Base-by-base conservation (phyloP, 192 early-diverging fungal genomes). In the Entomortierella beljakovae region DNA sequence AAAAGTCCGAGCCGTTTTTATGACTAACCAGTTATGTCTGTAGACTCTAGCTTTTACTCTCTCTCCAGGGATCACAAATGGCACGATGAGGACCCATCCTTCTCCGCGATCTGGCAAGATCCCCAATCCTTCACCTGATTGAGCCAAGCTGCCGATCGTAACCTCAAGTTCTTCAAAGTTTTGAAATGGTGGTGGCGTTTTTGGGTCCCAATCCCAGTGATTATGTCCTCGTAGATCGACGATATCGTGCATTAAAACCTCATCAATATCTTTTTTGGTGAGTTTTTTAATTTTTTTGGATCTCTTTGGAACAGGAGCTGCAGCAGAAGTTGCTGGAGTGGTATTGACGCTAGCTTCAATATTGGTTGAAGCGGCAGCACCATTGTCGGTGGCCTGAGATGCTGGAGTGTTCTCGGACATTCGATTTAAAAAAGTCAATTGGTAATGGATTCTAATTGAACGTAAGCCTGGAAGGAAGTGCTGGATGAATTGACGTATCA, bases 381-480 rank as follows among this genome's bases (percentile, higher is more conserved):
- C 35, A 15, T 6, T 33, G 7, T 46, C 37, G 48, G 57, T 18
- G 37, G 34, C 63, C 8, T 25, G 13, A n/a, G 63, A 28, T 3
- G 20, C 46, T 58, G 71, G 32, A 20, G 40, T 29, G 51, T 28
- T 25, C 25, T 57, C 60, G 33, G 58, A 64, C 29, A 62, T 64
- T 34, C 28, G 48, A 11, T 32, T 46, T 22, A 31, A 57, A 69
- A 7, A 49, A n/a, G 2, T 16, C 40, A 43, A 51, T 57, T 6
- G 40, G 54, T n/a, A 58, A 66, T 80, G 85, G 59, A 93, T 82
- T 64, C 86, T 84, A 38, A 88, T 88, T 26, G 40, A 50, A 13
- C 16, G 35, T 33, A 46, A 61, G 35, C 53, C 28, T 49, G 63
- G 56, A 68, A 67, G 40, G 34, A 52, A 25, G 18, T 49, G 38